Percentiles rank a stretch among this genome's conserved stretches.
phyloP scores from a whole-genome alignment of 2,329 filamentous ascomycete species.

The Botrytis galanthina region DNA sequence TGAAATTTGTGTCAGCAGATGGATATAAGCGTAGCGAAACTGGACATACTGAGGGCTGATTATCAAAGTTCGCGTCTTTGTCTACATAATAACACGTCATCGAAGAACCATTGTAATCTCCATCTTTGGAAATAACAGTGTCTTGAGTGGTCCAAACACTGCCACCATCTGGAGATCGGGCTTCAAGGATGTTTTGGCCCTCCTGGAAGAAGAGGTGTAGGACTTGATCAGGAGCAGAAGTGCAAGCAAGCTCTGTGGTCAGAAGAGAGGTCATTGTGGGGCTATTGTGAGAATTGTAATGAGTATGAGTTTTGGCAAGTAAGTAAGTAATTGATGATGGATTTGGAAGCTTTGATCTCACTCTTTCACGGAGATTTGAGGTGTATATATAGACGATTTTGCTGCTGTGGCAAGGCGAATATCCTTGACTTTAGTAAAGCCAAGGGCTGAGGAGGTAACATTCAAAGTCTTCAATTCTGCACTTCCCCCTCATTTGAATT shows the following conservation, averaged over 20 bases:
- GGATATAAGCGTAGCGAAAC: neutral
- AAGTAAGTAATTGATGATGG: neutral
- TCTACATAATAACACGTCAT: conserved; percentile 17
- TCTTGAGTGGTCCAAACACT: conserved; percentile 11
- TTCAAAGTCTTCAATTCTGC: neutral
- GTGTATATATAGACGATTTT: conserved; percentile 11
- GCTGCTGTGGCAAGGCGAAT: neutral
- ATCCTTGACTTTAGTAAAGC: neutral
- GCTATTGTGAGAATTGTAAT: neutral
- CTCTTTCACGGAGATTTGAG: neutral
- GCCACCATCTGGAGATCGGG: conserved; percentile 15
- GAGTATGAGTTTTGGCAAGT: neutral
- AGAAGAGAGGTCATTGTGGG: conserved; percentile 13
- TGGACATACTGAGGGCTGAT: neutral
- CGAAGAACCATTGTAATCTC: neutral
- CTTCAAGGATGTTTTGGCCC: conserved; percentile 5
- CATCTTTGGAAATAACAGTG: conserved; percentile 15
- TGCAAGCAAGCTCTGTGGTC: conserved; percentile 8
- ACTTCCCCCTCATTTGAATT: conserved; percentile 3
- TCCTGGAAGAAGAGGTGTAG: conserved; percentile 16
- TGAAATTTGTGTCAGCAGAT: neutral
- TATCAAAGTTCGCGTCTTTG: conserved; percentile 9
- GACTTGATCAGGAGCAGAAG: conserved; percentile 3
- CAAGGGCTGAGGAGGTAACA: neutral
- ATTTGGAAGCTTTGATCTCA: neutral